phyloP scores from a whole-genome alignment of 257 asterid species.

The Nicotiana undulata region DNA sequence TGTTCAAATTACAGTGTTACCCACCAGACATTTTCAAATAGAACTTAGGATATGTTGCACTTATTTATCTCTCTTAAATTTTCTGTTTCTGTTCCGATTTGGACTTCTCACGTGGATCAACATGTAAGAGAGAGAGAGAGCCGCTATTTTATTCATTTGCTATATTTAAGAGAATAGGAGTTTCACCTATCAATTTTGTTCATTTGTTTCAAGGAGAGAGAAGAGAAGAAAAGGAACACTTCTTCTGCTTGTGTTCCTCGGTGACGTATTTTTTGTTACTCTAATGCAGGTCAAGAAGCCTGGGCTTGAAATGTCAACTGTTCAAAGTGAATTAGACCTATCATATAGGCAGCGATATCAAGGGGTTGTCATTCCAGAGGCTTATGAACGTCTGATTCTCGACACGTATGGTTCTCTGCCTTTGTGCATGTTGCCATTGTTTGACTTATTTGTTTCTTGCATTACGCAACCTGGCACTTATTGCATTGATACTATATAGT shows the following conservation, averaged over 20 bases:
- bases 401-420: constrained; percentile 61
- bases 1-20: background rate
- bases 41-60: background rate
- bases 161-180: background rate
- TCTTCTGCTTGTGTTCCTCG: background rate
- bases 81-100: background rate
- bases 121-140: background rate
- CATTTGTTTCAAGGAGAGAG: background rate
- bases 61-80: too few species aligned
- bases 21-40: background rate
- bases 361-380: constrained; percentile 83
- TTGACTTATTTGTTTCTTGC: background rate
- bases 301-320: constrained; percentile 87
- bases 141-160: background rate
- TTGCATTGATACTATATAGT: too few species aligned
- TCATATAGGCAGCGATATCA: constrained; percentile 85
- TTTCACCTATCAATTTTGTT: background rate
- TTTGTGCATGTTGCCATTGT: background rate
- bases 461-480: background rate
- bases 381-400: constrained; percentile 94
- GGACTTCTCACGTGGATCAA: background rate
- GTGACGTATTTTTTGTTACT: constrained; percentile 6
- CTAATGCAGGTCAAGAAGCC: constrained; percentile 89
- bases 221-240: background rate
- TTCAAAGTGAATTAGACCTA: constrained; percentile 90